Base-by-base conservation (phyloP, 2,329 filamentous ascomycete genomes). In the Elsinoe arachidis region DNA sequence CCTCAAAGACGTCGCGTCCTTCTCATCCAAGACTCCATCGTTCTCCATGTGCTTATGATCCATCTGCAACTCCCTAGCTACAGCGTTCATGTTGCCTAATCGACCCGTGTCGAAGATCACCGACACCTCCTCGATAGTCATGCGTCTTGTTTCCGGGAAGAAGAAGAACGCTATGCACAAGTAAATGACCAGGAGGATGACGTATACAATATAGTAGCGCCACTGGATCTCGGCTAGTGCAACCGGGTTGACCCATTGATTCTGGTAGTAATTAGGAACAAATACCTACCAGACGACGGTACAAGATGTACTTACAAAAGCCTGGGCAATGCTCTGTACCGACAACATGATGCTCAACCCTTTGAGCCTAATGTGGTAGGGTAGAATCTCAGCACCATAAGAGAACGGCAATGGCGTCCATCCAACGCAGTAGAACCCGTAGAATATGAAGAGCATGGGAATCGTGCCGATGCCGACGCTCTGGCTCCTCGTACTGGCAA, bases 371-470 rank as follows among this genome's bases (percentile, higher is more conserved):
- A 66, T 37, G 21, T 60, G 57, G 39, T 61, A 63, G 1, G 65
- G 65, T 58, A 66, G 62, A 5, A 68, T 66, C 54, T 68, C 66
- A 17, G 63, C 63, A 33, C 63, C 39, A 41, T 67, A 68, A 15
- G 63, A 62, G 41, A 67, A 62, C 0, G 64, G 59, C 14, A 67
- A 61, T 2, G 65, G 65, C 2, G 65, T 66, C 21, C 63, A 70
- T 17, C 70, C 71, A 44, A 72, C 59, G 57, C 70, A 69, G 62
- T 73, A 71, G 51, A 64, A 68, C 26, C 66, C 66, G 51, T 70
- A 70, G 63, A 68, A 74, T 26, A 73, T 63, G 58, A 70, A 72
- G 35, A 73, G 68, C 63, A 74, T 69, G 3, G 69, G 69, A 7
- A 76, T 64, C 1, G 73, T 69, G 2, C 67, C 69, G 12, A 66